Conservation (phyloP, 306 rosid genomes). For the Boehmeria nivea region DNA sequence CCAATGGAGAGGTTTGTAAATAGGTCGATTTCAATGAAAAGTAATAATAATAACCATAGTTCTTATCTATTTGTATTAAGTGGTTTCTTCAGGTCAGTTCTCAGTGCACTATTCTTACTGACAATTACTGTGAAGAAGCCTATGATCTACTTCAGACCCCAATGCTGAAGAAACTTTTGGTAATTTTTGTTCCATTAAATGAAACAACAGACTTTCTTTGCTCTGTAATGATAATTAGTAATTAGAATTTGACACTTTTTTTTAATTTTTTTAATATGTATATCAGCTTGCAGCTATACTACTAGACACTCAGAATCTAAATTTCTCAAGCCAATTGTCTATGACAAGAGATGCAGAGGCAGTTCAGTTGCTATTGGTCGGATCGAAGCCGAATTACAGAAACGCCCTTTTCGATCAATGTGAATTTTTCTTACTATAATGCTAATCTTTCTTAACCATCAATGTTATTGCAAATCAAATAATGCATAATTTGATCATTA, state of each 20-base stretch:
- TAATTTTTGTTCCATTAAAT: slow-evolving; percentile 16
- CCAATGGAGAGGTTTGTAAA: slow-evolving; percentile 58
- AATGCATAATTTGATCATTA: background rate
- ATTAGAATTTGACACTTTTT: too few relatives aligned
- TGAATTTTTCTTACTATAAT: slow-evolving; percentile 4
- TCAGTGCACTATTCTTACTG: slow-evolving; percentile 77
- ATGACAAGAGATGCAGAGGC: slow-evolving; percentile 94
- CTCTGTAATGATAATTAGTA: too few relatives aligned
- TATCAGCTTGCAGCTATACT: slow-evolving; percentile 82
- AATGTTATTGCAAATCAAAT: too few relatives aligned
- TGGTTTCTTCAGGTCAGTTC: slow-evolving; percentile 57
- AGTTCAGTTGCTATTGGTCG: slow-evolving; percentile 71
- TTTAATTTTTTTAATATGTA: background rate
- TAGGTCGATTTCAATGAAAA: too few relatives aligned
- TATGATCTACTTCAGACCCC: slow-evolving; percentile 74
- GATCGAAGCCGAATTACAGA: slow-evolving; percentile 56
- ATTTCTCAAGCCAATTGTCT: slow-evolving; percentile 37
- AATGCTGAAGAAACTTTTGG: slow-evolving; percentile 75
- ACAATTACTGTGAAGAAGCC: slow-evolving; percentile 86
- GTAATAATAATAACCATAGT: too few relatives aligned
- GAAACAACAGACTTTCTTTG: too few relatives aligned
- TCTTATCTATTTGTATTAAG: too few relatives aligned
- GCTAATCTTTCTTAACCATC: background rate
- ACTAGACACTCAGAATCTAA: slow-evolving; percentile 70
- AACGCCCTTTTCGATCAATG: slow-evolving; percentile 65